Conservation (phyloP, 352 stramenopile genomes). For the Phytopythium cucurbitacearum region DNA sequence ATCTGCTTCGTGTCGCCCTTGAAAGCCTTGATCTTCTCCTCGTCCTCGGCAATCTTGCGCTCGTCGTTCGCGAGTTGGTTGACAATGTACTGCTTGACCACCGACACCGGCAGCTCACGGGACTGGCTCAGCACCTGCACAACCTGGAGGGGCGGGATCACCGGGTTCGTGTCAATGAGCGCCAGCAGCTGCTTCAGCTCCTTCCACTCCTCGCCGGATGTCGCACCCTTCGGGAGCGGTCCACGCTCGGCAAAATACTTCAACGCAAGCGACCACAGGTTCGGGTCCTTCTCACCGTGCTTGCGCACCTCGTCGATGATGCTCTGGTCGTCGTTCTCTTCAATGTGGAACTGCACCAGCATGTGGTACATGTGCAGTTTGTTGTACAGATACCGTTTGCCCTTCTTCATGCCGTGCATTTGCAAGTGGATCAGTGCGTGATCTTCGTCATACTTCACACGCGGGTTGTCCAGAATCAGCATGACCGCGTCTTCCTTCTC, state of each 20-base stretch:
- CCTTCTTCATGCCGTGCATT: constrained; percentile 90
- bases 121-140: constrained; percentile 85
- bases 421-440: constrained; percentile 93
- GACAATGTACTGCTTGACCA: constrained; percentile 85
- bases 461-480: constrained; percentile 86
- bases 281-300: constrained; percentile 85
- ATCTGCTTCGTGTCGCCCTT: constrained; percentile 87
- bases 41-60: constrained; percentile 80
- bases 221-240: constrained; percentile 60
- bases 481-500: constrained; percentile 83
- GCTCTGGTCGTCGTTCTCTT: constrained; percentile 87
- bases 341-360: constrained; percentile 92
- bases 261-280: constrained; percentile 87
- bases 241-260: constrained; percentile 88
- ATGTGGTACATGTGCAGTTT: constrained; percentile 94
- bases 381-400: constrained; percentile 93
- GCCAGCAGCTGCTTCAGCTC: constrained; percentile 75
- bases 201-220: constrained; percentile 65
- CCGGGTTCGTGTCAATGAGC: constrained; percentile 74
- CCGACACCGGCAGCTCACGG: constrained; percentile 70
- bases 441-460: constrained; percentile 89
- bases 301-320: constrained; percentile 89
- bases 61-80: constrained; percentile 77
- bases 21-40: constrained; percentile 86
- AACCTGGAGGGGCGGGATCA: constrained; percentile 81